Conservation (phyloP, 2,329 filamentous ascomycete species). For the Fusarium sp. region DNA sequence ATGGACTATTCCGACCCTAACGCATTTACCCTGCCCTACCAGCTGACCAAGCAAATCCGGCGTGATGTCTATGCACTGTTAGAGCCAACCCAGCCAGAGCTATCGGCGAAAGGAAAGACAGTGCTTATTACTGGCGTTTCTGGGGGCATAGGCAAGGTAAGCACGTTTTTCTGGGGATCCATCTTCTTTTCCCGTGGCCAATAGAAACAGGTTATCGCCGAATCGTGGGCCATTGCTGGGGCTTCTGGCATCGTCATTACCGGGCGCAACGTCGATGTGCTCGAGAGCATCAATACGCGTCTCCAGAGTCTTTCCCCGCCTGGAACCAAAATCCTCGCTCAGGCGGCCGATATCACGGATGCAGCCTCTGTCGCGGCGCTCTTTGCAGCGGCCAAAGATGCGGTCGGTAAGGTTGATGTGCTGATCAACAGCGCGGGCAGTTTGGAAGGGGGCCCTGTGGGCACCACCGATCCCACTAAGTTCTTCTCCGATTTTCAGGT, state of each 20-base stretch:
- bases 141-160: not conserved
- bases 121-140: not conserved
- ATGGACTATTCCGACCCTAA: not conserved
- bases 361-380: not conserved
- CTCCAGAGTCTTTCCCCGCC: not conserved
- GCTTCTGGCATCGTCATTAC: not conserved
- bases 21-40: not conserved
- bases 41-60: not conserved
- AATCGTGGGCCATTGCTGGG: not conserved
- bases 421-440: not conserved
- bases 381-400: not conserved
- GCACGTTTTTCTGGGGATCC: not conserved
- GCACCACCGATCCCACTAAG: not conserved
- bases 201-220: not conserved
- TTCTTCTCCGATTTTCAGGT: not conserved
- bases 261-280: not conserved
- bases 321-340: not conserved
- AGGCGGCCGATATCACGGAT: not conserved
- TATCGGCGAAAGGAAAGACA: not conserved
- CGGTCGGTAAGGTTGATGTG: not conserved
- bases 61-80: not conserved
- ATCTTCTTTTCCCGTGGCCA: not conserved
- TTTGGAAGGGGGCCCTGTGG: not conserved
- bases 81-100: slow-evolving; percentile 1
- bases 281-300: not conserved